Percentiles rank a stretch among this genome's conserved stretches.
Evolutionary conservation across 1,284 basidiomycete genomes (phyloP).

Genomic region (Porogramme epimiltina): DNA sequence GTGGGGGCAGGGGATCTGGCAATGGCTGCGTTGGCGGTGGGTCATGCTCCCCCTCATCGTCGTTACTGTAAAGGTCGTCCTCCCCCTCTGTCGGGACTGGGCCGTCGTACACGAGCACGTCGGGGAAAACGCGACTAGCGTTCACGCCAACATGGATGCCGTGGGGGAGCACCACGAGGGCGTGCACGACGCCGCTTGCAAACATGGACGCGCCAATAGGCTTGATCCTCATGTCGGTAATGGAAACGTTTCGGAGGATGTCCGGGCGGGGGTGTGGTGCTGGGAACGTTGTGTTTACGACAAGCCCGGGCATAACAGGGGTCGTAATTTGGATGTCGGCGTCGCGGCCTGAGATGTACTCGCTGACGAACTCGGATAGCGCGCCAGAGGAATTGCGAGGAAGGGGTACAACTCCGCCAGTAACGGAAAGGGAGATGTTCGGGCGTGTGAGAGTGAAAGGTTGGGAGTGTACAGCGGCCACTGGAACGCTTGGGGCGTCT

Average conservation of each 20-base stretch:
- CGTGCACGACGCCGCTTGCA: conserved; percentile 68
- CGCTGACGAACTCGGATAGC: conserved; percentile 61
- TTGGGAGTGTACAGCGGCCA: conserved; percentile 54
- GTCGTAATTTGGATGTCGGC: conserved; percentile 62
- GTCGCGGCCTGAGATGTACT: conserved; percentile 56
- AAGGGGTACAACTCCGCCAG: conserved; percentile 63
- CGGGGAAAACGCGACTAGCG: conserved; percentile 66
- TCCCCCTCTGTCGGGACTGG: conserved; percentile 35
- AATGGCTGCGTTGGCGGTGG: conserved; percentile 48
- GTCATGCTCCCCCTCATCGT: conserved; percentile 19
- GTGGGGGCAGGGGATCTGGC: conserved; percentile 63
- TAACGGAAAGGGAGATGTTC: conserved; percentile 61
- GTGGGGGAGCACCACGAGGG: conserved; percentile 61
- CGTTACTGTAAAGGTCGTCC: not conserved
- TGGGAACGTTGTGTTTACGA: conserved; percentile 59
- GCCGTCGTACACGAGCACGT: conserved; percentile 76
- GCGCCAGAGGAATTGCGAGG: conserved; percentile 42
- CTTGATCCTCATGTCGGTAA: conserved; percentile 72
- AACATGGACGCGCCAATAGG: conserved; percentile 49
- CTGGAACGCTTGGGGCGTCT: conserved; percentile 35
- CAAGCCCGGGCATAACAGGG: conserved; percentile 50
- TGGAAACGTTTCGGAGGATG: conserved; percentile 68
- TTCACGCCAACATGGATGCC: conserved; percentile 65
- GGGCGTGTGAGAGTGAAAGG: conserved; percentile 65
- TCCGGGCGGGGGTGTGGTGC: conserved; percentile 60